Base-by-base conservation (phyloP, 768 basidiomycete genomes). In the Amanita phalloides region DNA sequence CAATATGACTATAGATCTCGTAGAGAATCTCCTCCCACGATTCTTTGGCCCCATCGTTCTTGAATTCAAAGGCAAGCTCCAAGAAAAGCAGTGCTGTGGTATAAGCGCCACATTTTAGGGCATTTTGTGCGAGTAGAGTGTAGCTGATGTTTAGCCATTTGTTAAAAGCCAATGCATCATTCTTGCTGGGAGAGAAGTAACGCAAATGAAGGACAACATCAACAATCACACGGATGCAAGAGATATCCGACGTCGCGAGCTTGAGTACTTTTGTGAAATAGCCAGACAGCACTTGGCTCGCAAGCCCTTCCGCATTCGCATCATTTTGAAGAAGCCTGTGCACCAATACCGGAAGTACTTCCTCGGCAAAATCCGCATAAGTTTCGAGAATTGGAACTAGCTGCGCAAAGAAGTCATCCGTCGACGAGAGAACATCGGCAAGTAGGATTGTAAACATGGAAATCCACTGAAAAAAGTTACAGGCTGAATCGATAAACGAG, bases 1-100 rank as follows among this genome's bases (percentile, higher is more conserved):
- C 94, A 54, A 99, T 92, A 58, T 92, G 86, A 49, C 83, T 82
- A 61, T 98, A 99, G 46, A 98, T 91, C 46, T 86, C 85, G 68
- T 92, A 97, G 20, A 98, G 69, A 23, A 94, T 73, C 53, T 86
- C 71, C 57, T 91, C 88, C 13, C 59, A 54, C n/a, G 60, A 61
- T 6, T 66, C 64, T 17, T 60, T 55, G 26, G 57, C 49, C 9
- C 64, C 62, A 32, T 62, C 56, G 9, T 58, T 56, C 2, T 59
- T 45, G 54, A 76, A 68, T 52, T 90, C 84, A 21, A 70, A 68
- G 0, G 81, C 84, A 10, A 95, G 73, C 60, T 98, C 95, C 32
- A 96, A 70, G 62, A 94, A 95, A 25, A 98, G 72, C 21, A 97
- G 71, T 0, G 90, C 87, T 0, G 94, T 94, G 3, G 91, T 91